Base-by-base conservation (phyloP, 129 eudicot species). In the Saussurea involucrata region DNA sequence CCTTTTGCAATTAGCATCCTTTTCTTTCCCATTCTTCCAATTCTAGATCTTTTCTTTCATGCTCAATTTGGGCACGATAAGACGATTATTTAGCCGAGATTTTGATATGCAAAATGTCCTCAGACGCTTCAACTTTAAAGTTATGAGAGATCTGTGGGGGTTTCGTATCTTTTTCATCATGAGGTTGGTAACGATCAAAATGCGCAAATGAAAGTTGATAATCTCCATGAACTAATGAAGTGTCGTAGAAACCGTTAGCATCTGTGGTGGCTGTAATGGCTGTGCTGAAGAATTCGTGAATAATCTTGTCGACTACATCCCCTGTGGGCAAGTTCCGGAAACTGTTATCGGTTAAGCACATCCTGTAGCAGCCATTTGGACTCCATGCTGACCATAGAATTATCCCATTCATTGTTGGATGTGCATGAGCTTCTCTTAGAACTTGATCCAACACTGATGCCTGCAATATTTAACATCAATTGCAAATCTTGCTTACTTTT, bases 361-460 rank as follows among this genome's bases (percentile, higher is more conserved):
- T 85, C 8, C 9, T 20, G 61, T 33, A 66, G 57, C 82, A 81
- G 15, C 83, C 75, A 85, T 69, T 13, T 8, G 83, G 84, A 29
- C 78, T 36, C 83, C 88, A 87, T 4, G 89, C 87, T 17, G 90
- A 66, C 98, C 98, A 93, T 22, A 93, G 1, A n/a, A 90, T 65
- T 7, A 93, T 88, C 13, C 97, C 97, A 32, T 76, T 29, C 6
- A 93, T 87, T 0, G 88, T 80, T 33, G 87, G 86, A 66, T 93
- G 95, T 1, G 91, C 75, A 63, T 79, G 87, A 3, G 85, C 83
- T 70, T 93, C 98, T 71, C 84, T 78, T 13, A 93, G 49, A 9
- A 87, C 40, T 34, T 81, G 78, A 8, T 83, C 87, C 68, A 90
- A 66, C 31, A 46, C 53, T 13, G 20, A 2, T 18, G 72, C 89